A percentile compares a stretch with the other conserved stretches of the same genome.
Conservation (phyloP, 1,139 yeast genomes). For the Geotrichum restrictum region DNA sequence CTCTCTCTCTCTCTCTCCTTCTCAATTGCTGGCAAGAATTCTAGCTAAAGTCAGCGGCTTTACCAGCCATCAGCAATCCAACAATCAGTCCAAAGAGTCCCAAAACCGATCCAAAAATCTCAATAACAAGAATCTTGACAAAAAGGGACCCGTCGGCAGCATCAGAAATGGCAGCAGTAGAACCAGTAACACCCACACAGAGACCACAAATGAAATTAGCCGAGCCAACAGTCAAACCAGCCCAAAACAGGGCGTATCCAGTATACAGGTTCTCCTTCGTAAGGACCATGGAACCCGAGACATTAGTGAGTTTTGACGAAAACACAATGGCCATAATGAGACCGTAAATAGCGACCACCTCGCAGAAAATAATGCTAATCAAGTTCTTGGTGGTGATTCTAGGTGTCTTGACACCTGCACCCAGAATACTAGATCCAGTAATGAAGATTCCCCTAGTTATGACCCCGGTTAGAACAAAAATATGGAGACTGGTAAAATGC, state of each 20-base stretch:
- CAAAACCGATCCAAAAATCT: slow-evolving; percentile 92
- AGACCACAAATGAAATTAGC: slow-evolving; percentile 94
- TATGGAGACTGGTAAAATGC: not conserved
- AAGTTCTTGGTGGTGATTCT: slow-evolving; percentile 95
- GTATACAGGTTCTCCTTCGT: slow-evolving; percentile 89
- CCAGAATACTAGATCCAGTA: slow-evolving; percentile 90
- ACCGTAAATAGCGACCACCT: slow-evolving; percentile 98
- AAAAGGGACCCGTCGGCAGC: slow-evolving; percentile 95
- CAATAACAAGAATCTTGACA: slow-evolving; percentile 93
- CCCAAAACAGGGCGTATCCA: slow-evolving; percentile 93
- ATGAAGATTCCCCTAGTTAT: slow-evolving; percentile 72
- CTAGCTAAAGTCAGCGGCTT: slow-evolving; percentile 68
- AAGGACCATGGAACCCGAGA: slow-evolving; percentile 57
- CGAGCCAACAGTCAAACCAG: slow-evolving; percentile 92
- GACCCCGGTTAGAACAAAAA: slow-evolving; percentile 1
- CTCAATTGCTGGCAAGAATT: no score
- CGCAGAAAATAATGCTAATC: slow-evolving; percentile 96
- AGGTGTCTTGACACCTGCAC: slow-evolving; percentile 98
- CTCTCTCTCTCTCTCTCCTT: no score
- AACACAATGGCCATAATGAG: slow-evolving; percentile 97
- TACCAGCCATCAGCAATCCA: slow-evolving; percentile 94
- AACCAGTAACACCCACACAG: slow-evolving; percentile 96
- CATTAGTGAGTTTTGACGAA: slow-evolving; percentile 78
- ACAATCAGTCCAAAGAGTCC: slow-evolving; percentile 89
- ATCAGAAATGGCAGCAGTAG: slow-evolving; percentile 96